A percentile compares a stretch with the other conserved stretches of the same genome.
Conservation (phyloP, 2,329 filamentous ascomycete species). For the Paraphoma sp. region DNA sequence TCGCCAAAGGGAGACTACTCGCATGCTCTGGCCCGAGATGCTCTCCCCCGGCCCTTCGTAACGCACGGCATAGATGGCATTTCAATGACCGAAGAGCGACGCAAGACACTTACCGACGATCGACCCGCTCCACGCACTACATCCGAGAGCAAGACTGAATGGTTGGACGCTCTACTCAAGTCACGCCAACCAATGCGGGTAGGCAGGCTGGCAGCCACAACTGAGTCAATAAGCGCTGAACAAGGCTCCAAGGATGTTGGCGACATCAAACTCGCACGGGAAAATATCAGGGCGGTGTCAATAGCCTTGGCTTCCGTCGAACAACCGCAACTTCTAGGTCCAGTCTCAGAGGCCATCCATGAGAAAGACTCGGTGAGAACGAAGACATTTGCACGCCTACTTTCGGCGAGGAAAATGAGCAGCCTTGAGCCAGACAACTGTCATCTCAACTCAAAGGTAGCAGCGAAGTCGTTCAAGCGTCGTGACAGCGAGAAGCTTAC, state of each 20-base stretch:
- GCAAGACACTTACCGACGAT: not conserved
- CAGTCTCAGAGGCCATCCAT: no score
- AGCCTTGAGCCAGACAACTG: not conserved
- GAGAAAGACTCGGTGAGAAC: no score
- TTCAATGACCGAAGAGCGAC: not conserved
- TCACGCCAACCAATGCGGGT: not conserved
- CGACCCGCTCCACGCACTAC: no score
- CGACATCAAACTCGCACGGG: not conserved
- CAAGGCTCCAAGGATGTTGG: no score
- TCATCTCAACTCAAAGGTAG: slow-evolving; percentile 4
- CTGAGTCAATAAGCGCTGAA: no score
- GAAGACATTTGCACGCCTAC: not conserved
- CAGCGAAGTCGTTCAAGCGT: not conserved
- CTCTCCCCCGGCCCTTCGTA: slow-evolving; percentile 30
- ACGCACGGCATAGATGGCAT: not conserved
- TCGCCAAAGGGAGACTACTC: slow-evolving; percentile 30
- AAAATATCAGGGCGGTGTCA: not conserved
- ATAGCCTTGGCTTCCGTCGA: not conserved
- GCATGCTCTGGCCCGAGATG: slow-evolving; percentile 42
- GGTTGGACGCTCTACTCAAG: not conserved
- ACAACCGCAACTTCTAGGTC: not conserved
- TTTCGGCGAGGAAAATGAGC: not conserved
- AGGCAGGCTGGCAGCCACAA: not conserved
- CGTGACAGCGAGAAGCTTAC: not conserved
- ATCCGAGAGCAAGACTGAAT: not conserved